Evolutionary conservation across 2,329 filamentous ascomycete species (phyloP), one percentile per base, ranked within the genome.

Genomic region (Dactylellina drechsleri): DNA sequence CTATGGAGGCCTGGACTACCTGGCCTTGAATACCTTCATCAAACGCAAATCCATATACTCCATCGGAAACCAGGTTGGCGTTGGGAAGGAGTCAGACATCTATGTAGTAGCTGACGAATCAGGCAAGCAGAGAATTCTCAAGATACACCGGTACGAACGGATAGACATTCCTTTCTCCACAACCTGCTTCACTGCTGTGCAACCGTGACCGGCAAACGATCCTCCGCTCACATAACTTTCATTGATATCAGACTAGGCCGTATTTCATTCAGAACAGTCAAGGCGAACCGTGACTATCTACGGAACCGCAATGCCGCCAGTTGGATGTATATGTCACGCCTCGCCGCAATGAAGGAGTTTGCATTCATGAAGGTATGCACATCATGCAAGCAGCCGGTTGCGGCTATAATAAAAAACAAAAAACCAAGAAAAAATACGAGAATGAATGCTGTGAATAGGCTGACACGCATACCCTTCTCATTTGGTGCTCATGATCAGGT

Each of bases 71-170:
- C 91, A 96, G 80, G 92, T 99, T 77, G 95, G 96, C 56, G 93
- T 98, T 2, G 95, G 95, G 64, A 99, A 99, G 82, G 95, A 99
- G 84, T 96, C 92, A 79, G 95, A 99, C 81, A 98, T 99, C 80
- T 91, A 96, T 82, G 90, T 98, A 70, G 93, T 97, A 57, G 94
- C 95, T 66, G 89, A 93, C 79, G 86, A 92, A 61, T 86, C 86
- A 4, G 93, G 92, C 70, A 84, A 85, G 18, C 93, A 97, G 81
- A 86, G 87, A 76, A 91, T 99, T 15, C 86, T 99, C 78, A 99
- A 99, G 84, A 97, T 99, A 80, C 95, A 99, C 83, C 89, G 95
- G 23, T 68, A 60, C 26, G 71, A 36, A 49, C 50, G 57, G 57
- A 64, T 65, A 50, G 62, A 54, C 50, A 67, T 75, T 67, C 64